Percentiles rank a stretch among this genome's conserved stretches.
phyloP scores from a whole-genome alignment of 2,329 filamentous ascomycete genomes.

The Ceratocystis cubensis region DNA sequence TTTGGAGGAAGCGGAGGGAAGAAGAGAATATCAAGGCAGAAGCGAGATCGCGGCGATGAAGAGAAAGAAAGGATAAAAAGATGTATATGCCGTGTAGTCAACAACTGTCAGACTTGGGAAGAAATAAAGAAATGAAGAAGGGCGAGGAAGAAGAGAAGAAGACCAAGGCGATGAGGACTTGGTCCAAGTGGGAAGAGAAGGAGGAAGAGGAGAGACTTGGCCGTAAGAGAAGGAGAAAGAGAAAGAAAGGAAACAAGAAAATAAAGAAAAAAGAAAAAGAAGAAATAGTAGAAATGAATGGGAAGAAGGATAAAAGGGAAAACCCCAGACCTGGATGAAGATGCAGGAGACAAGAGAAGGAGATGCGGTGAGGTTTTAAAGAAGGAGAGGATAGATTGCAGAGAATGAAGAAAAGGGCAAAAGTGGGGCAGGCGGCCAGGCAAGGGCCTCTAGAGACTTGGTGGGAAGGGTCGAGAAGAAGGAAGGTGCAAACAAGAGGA shows the following conservation, averaged over 20 bases:
- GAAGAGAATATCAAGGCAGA: conserved; percentile 10
- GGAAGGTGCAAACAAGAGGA: background rate
- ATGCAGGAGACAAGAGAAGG: conserved; percentile 7
- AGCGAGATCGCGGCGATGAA: conserved; percentile 10
- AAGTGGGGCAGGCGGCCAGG: background rate
- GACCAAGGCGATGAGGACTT: conserved; percentile 10
- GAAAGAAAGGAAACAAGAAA: conserved; percentile 14
- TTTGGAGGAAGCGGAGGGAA: background rate
- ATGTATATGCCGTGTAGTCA: conserved; percentile 13
- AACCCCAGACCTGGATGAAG: background rate
- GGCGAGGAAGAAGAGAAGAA: conserved; percentile 15
- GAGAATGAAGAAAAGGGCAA: background rate
- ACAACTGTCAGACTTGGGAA: conserved; percentile 20
- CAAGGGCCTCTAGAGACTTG: too few species aligned
- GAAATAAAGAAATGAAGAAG: conserved; percentile 16
- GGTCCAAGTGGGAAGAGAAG: conserved; percentile 9
- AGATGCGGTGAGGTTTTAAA: conserved; percentile 19
- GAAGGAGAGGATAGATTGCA: conserved; percentile 2
- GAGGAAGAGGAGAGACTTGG: too few species aligned
- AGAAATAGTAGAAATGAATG: conserved; percentile 14
- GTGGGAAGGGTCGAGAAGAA: too few species aligned
- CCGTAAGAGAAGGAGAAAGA: conserved; percentile 13
- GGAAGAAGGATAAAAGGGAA: conserved; percentile 4
- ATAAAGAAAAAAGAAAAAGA: conserved; percentile 11
- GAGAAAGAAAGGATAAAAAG: conserved; percentile 16